phyloP scores from a whole-genome alignment of 352 stramenopile species.

The Phytophthora pluvialis region DNA sequence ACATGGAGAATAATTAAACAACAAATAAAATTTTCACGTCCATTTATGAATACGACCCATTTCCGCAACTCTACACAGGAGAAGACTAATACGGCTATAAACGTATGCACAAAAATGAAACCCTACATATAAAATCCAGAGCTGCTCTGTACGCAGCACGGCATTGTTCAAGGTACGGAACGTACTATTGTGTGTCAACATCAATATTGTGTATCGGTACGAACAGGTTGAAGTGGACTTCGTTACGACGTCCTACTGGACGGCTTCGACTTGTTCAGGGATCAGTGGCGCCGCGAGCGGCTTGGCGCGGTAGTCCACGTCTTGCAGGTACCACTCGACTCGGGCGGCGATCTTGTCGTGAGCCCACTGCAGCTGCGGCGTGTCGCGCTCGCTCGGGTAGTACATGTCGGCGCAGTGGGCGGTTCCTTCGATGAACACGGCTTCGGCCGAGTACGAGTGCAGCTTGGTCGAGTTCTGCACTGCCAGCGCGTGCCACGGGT shows the following conservation, averaged over 20 bases:
- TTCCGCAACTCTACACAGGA: too few relatives aligned
- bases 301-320: conserved; percentile 11
- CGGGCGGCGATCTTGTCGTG: conserved; percentile 66
- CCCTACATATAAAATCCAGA: too few relatives aligned
- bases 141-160: too few relatives aligned
- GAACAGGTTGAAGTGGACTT: conserved; percentile 10
- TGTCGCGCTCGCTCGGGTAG: conserved; percentile 64
- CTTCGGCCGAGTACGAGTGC: conserved; percentile 54
- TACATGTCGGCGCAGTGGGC: conserved; percentile 88
- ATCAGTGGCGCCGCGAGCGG: neutral
- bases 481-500: conserved; percentile 85
- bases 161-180: too few relatives aligned
- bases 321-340: conserved; percentile 52
- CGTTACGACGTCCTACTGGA: conserved; percentile 22
- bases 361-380: conserved; percentile 63
- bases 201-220: neutral
- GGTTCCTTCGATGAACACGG: conserved; percentile 84
- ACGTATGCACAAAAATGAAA: too few relatives aligned
- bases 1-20: too few relatives aligned
- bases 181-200: too few relatives aligned
- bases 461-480: conserved; percentile 75
- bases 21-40: too few relatives aligned
- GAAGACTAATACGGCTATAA: too few relatives aligned
- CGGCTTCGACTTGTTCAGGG: conserved; percentile 23
- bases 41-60: too few relatives aligned